A percentile compares a stretch with the other conserved stretches of the same genome.
Conservation (phyloP, 371 early-diverging fungal species). For the Syncephalastrum contaminatum region DNA sequence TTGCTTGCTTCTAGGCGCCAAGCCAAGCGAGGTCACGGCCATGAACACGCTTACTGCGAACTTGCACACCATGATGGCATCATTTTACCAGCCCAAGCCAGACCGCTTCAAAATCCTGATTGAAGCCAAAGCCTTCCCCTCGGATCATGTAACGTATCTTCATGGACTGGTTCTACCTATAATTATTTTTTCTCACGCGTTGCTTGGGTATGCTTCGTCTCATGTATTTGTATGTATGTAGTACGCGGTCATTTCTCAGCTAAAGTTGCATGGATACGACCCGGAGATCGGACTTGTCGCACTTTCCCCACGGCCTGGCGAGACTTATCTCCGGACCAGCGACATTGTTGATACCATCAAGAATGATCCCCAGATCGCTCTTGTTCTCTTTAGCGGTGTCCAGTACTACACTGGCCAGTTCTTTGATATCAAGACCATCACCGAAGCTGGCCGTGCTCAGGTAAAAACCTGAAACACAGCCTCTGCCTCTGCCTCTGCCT, state of each 20-base stretch:
- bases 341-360: slow-evolving; percentile 81
- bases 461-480: no score
- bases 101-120: slow-evolving; percentile 85
- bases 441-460: slow-evolving; percentile 77
- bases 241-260: slow-evolving; percentile 90
- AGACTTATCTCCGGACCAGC: slow-evolving; percentile 66
- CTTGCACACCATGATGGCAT: slow-evolving; percentile 84
- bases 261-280: slow-evolving; percentile 77
- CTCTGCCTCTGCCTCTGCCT: no score
- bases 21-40: slow-evolving; percentile 80
- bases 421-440: slow-evolving; percentile 88
- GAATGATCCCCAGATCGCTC: slow-evolving; percentile 75
- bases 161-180: slow-evolving; percentile 38
- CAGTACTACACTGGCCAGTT: slow-evolving; percentile 97
- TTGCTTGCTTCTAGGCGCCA: slow-evolving; percentile 58
- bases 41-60: slow-evolving; percentile 94
- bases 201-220: no score
- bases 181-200: slow-evolving; percentile 37
- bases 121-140: slow-evolving; percentile 93
- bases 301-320: slow-evolving; percentile 75
- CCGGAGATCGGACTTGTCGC: slow-evolving; percentile 73
- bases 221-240: slow-evolving; percentile 16
- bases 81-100: slow-evolving; percentile 88
- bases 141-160: slow-evolving; percentile 66
- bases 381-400: slow-evolving; percentile 90